phyloP scores from a whole-genome alignment of 768 basidiomycete species.

The Suillus plorans region DNA sequence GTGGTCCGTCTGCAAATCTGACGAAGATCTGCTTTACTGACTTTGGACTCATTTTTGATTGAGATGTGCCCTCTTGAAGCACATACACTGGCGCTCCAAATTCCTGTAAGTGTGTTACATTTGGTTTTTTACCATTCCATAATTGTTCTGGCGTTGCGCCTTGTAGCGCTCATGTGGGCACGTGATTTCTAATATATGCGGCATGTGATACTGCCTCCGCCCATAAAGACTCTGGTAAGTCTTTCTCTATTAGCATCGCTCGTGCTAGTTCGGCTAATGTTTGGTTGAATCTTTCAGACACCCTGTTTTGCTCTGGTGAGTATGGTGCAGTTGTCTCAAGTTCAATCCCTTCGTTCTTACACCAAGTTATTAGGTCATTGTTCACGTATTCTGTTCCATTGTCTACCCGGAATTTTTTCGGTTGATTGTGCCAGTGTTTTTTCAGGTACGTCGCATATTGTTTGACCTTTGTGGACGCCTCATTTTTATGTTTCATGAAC shows the following conservation, averaged over 20 bases:
- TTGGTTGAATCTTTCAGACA: constrained; percentile 38
- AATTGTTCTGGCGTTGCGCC: constrained; percentile 3
- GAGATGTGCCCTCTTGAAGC: constrained; percentile 8
- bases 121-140: constrained; percentile 18
- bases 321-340: constrained; percentile 34
- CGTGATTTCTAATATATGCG: constrained; percentile 28
- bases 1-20: constrained; percentile 10
- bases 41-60: constrained; percentile 13
- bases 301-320: constrained; percentile 37
- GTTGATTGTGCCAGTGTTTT: constrained; percentile 7
- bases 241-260: constrained; percentile 30
- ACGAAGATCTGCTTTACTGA: constrained; percentile 15
- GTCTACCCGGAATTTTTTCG: constrained; percentile 21
- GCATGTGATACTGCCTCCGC: constrained; percentile 29
- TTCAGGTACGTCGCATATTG: constrained; percentile 16
- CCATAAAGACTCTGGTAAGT: constrained; percentile 32
- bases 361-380: constrained; percentile 19
- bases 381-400: constrained; percentile 36
- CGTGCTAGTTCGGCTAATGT: constrained; percentile 29
- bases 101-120: constrained; percentile 29
- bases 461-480: constrained; percentile 17
- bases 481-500: constrained; percentile 25
- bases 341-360: constrained; percentile 24
- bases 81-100: constrained; percentile 19
- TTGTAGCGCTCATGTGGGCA: not conserved